Percentiles rank a stretch among this genome's conserved stretches.
phyloP scores from a whole-genome alignment of 352 stramenopile genomes.

The Phytophthora lateralis region DNA sequence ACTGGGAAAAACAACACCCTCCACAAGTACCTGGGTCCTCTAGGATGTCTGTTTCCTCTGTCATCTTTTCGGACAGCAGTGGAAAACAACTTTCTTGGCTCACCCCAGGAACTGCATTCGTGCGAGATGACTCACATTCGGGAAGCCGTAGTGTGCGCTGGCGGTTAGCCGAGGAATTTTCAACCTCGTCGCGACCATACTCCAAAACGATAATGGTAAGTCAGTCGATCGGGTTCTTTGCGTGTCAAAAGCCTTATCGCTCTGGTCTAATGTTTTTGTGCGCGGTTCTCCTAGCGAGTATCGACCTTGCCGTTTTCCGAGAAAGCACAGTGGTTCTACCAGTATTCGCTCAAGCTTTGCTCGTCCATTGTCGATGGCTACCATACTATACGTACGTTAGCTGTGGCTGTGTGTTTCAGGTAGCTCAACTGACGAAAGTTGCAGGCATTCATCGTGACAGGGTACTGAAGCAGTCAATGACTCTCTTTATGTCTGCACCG shows the following conservation, averaged over 20 bases:
- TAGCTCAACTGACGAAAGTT: background rate
- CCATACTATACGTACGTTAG: conserved; percentile 67
- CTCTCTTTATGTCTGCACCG: conserved; percentile 59
- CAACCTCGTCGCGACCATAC: conserved; percentile 33
- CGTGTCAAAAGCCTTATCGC: background rate
- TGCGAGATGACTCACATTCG: conserved; percentile 35
- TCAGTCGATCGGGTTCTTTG: background rate
- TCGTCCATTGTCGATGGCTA: conserved; percentile 59
- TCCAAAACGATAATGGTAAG: conserved; percentile 35
- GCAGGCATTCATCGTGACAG: conserved; percentile 70
- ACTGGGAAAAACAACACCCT: conserved; percentile 28
- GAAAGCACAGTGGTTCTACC: conserved; percentile 75
- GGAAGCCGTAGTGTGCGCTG: conserved; percentile 17
- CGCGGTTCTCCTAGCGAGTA: conserved; percentile 33
- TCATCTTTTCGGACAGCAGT: conserved; percentile 33
- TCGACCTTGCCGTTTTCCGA: conserved; percentile 53
- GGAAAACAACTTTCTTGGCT: conserved; percentile 36
- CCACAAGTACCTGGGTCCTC: conserved; percentile 12
- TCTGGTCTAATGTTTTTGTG: background rate
- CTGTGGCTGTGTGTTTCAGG: background rate
- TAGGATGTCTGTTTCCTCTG: conserved; percentile 33
- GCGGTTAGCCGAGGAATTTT: conserved; percentile 36
- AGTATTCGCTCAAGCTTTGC: conserved; percentile 61
- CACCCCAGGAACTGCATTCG: conserved; percentile 36
- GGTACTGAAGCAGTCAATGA: conserved; percentile 72